phyloP scores from a whole-genome alignment of 2,329 filamentous ascomycete genomes.

The Sclerotinia spermophila region DNA sequence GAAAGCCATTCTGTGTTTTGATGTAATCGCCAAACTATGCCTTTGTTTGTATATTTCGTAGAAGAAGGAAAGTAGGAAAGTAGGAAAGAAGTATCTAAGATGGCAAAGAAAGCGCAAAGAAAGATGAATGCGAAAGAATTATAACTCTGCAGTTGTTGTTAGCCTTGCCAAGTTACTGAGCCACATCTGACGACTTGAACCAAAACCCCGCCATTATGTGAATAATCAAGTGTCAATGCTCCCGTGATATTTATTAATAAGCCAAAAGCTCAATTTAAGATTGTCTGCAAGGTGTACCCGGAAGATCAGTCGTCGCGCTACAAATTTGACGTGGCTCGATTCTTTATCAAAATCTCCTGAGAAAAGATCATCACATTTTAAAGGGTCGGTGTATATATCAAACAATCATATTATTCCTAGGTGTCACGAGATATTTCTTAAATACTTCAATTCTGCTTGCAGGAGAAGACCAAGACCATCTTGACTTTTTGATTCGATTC shows the following conservation, averaged over 20 bases:
- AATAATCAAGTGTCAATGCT: background rate
- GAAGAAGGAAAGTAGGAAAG: background rate
- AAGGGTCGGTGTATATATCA: background rate
- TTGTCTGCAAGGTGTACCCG: background rate
- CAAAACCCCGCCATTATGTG: slow-evolving; percentile 14
- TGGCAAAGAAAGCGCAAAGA: no score
- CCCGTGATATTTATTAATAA: background rate
- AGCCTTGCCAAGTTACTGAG: slow-evolving; percentile 8
- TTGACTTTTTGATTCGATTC: background rate
- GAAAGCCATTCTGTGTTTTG: slow-evolving; percentile 24
- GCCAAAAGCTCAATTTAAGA: background rate
- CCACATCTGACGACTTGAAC: slow-evolving; percentile 16
- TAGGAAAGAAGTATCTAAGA: background rate
- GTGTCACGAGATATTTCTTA: background rate
- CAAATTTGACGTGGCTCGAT: slow-evolving; percentile 2
- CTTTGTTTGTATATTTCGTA: background rate
- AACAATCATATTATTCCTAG: background rate
- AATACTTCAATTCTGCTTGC: background rate
- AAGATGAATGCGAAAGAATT: background rate
- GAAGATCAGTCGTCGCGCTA: background rate
- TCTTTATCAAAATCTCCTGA: slow-evolving; percentile 5
- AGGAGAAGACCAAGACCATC: background rate
- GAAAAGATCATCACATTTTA: background rate
- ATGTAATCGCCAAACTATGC: background rate
- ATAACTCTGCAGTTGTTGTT: background rate